Percentiles rank a stretch among this genome's conserved stretches.
Evolutionary conservation across 2,329 filamentous ascomycete genomes (phyloP).

Genomic region (Diatrype stigma): DNA sequence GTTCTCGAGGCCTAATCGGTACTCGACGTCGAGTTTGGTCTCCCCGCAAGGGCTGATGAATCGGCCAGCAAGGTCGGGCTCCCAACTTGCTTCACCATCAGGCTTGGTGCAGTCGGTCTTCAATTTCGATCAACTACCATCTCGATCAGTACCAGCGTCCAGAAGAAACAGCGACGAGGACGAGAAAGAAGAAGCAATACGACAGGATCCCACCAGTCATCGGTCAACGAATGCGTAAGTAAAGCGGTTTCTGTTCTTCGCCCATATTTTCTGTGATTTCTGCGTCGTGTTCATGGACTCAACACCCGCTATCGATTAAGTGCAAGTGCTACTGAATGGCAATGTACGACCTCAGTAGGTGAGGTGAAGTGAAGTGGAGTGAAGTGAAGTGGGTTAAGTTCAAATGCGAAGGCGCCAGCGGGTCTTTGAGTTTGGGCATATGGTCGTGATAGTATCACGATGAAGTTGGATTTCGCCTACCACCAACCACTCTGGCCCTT

Average conservation of each 20-base stretch:
- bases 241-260: not conserved
- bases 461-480: too few species aligned
- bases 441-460: too few species aligned
- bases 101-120: conserved; percentile 55
- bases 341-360: not conserved
- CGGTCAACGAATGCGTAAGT: conserved; percentile 78
- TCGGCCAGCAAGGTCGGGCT: conserved; percentile 71
- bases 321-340: too few species aligned
- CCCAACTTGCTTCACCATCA: conserved; percentile 73
- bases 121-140: conserved; percentile 65
- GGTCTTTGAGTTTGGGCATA: too few species aligned
- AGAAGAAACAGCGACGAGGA: conserved; percentile 89
- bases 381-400: too few species aligned
- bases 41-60: conserved; percentile 74
- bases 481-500: too few species aligned
- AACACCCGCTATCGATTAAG: too few species aligned
- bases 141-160: conserved; percentile 80
- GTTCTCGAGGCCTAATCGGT: conserved; percentile 80
- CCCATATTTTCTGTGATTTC: not conserved
- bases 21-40: conserved; percentile 83
- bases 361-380: too few species aligned
- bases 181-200: conserved; percentile 73
- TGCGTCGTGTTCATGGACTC: too few species aligned
- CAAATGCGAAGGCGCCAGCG: too few species aligned
- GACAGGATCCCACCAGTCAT: conserved; percentile 66